These are phyloP conservation scores for Aspergillus hiratsukae DNA, from an alignment of 2,329 filamentous ascomycete species.

Conservation along the genomic window DNA sequence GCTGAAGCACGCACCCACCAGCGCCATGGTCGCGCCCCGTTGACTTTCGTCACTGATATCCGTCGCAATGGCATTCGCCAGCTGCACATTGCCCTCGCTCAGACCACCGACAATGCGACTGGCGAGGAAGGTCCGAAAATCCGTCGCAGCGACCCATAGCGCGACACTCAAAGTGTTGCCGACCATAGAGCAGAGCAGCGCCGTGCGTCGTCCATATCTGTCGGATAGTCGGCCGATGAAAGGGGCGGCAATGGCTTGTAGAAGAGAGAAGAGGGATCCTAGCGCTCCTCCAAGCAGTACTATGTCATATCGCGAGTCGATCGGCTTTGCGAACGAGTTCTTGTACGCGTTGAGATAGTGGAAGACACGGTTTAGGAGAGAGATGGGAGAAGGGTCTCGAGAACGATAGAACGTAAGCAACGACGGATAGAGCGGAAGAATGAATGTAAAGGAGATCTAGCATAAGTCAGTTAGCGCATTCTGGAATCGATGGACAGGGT, in stretches of 20 bases:
- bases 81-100: constrained; percentile 94
- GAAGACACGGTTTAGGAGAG: constrained; percentile 74
- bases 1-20: constrained; percentile 94
- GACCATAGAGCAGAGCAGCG: constrained; percentile 83
- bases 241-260: constrained; percentile 88
- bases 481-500: neutral
- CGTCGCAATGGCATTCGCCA: constrained; percentile 92
- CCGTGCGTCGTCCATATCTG: constrained; percentile 77
- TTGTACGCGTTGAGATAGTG: constrained; percentile 90
- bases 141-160: constrained; percentile 87
- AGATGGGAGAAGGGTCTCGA: constrained; percentile 60
- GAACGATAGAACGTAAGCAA: constrained; percentile 95
- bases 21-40: constrained; percentile 87
- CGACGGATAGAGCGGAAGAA: constrained; percentile 90
- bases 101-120: constrained; percentile 87
- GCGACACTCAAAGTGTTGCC: constrained; percentile 92
- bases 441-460: constrained; percentile 97
- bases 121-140: constrained; percentile 95
- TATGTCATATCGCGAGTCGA: constrained; percentile 95
- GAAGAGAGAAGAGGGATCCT: constrained; percentile 86
- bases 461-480: neutral
- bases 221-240: constrained; percentile 87
- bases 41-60: constrained; percentile 86
- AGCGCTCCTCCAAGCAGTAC: constrained; percentile 90
- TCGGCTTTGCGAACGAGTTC: constrained; percentile 82